Evolutionary conservation across 1,139 yeast genomes (phyloP), one percentile per base, ranked within the genome.

Genomic region (Blastobotrys elegans): DNA sequence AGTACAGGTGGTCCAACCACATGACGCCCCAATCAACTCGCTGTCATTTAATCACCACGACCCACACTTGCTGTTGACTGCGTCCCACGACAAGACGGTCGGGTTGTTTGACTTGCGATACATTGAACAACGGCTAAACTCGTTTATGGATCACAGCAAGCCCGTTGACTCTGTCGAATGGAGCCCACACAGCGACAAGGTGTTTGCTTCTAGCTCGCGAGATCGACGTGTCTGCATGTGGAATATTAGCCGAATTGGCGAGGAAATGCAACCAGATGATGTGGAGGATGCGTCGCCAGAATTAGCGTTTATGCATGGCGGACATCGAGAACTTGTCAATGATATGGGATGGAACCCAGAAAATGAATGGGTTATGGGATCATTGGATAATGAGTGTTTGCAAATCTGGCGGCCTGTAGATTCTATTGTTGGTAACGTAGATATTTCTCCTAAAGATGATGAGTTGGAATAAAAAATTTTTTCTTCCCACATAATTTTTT

Each of bases 251-350:
- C 62, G 66, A 30, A 61, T 64, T 2, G 71, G 68, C 2, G 63
- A 64, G 21, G 75, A 50, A 51, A 61, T 43, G 49, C 58, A 53
- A 50, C 62, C 64, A 2, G 69, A 66, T 49, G 69, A 51, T 31
- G 17, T 34, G 8, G 48, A 46, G 16, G 52, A 49, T 32, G 67
- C 66, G 1, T 66, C 69, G 2, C 64, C 70, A 2, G 74, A 69
- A 35, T 66, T 82, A 40, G 51, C 82, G 20, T 90, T 92, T 61
- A 74, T 77, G 31, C 98, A 90, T 65, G 85, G 84, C 17, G 98
- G 98, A 0, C 98, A 92, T 64, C 79, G 90, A 76, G 70, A 84
- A 36, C 90, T 94, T 6, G 88, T 90, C 7, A 84, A 84, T 58
- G 97, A 90, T 59, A 72, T 89, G 45, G 77, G 80, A 40, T 90